These are phyloP conservation scores for Pseudognaphalium luteoalbum DNA, from an alignment of 129 eudicot species.

Conservation along the genomic window DNA sequence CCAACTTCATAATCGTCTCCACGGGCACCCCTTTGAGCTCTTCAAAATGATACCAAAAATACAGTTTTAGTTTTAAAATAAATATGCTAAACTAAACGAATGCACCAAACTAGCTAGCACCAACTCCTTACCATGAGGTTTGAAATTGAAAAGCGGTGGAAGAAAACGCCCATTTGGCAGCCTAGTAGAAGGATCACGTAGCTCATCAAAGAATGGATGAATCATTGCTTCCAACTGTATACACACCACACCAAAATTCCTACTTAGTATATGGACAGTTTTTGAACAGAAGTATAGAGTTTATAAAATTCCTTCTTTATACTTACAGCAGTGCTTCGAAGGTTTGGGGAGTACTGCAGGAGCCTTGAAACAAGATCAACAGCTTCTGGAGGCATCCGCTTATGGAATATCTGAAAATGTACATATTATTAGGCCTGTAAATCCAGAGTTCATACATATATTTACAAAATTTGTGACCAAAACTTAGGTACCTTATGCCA, in stretches of 20 bases:
- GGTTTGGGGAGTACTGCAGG: slow-evolving; percentile 85
- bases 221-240: slow-evolving; percentile 72
- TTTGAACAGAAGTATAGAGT: neutral
- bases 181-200: slow-evolving; percentile 83
- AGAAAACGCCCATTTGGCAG: slow-evolving; percentile 81
- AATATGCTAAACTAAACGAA: neutral
- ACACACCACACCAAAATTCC: neutral
- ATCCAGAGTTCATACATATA: neutral
- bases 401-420: slow-evolving; percentile 74
- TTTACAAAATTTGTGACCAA: slow-evolving; percentile 9
- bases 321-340: slow-evolving; percentile 89
- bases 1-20: slow-evolving; percentile 58
- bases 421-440: slow-evolving; percentile 22
- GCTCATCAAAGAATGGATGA: slow-evolving; percentile 86
- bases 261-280: neutral
- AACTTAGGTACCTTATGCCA: slow-evolving; percentile 78
- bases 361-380: slow-evolving; percentile 89
- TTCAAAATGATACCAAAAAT: slow-evolving; percentile 22
- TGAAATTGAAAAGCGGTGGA: slow-evolving; percentile 89
- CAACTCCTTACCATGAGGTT: slow-evolving; percentile 62
- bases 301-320: slow-evolving; percentile 1
- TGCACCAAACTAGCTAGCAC: neutral
- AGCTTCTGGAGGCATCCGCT: slow-evolving; percentile 91
- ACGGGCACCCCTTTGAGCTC: slow-evolving; percentile 70
- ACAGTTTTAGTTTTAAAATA: slow-evolving; percentile 15